Evolutionary conservation across 345 rosid genomes (phyloP), one percentile per base, ranked within the genome.

Genomic region (Syzygium jambos): DNA sequence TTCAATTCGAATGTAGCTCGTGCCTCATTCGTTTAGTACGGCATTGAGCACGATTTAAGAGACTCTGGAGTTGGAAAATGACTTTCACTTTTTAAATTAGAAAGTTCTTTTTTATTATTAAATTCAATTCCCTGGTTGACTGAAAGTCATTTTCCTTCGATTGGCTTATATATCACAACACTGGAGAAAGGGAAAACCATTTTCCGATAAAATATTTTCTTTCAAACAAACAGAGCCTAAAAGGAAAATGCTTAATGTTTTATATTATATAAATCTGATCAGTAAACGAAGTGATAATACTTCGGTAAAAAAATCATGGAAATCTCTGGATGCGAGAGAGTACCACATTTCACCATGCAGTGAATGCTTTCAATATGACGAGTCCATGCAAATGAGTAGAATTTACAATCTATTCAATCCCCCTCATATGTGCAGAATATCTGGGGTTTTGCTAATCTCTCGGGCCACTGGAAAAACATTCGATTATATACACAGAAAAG

Each of bases 21-120:
- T 94, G 61, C 98, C 93, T 89, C 93, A 97, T 10, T 95, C 98
- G 8, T 96, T 95, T 78, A 82, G 93, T 85, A 93, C 94, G 68
- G 88, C 93, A 56, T 91, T 97, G 78, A 91, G 93, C 87, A 95
- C 98, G 11, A 95, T 97, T 82, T 87, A 95, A n/a, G 98, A 96
- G 78, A 65, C 22, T 7, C 22, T 8, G 7, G 30, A 65, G 78
- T 65, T 65, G 6, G 43, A 65, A 65, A 54, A 30, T 2, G 78
- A 65, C 78, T 52, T 52, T 65, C 5, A 15, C 21, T 65, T 34
- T 2, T 4, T 15, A 15, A 65, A 65, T 65, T 15, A 29, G 21
- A 65, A 53, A 52, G 19, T 1, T 6, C 30, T 63, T 63, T n/a
- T 61, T 63, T n/a, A 15, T n/a, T 14, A 63, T 65, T 15, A 15